A percentile compares a stretch with the other conserved stretches of the same genome.
Evolutionary conservation across 148 eudicot species (phyloP).

Genomic region (Beta vulgaris): DNA sequence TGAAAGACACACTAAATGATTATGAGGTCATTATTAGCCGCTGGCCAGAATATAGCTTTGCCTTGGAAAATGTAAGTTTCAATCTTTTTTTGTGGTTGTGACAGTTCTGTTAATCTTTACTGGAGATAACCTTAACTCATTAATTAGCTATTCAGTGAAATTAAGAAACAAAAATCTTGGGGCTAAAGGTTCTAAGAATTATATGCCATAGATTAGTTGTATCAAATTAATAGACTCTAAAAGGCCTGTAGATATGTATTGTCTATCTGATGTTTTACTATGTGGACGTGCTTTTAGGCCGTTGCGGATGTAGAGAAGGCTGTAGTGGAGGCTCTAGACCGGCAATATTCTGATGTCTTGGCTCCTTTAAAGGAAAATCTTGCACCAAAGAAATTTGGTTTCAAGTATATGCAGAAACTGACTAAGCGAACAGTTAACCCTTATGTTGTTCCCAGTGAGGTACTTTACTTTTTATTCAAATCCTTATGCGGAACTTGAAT

Average conservation of each 20-base stretch:
- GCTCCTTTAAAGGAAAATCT: conserved; percentile 68
- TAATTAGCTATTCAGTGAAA: background rate
- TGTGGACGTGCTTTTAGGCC: conserved; percentile 39
- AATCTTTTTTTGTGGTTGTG: background rate
- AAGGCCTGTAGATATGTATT: background rate
- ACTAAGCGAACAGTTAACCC: conserved; percentile 49
- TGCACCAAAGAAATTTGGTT: conserved; percentile 66
- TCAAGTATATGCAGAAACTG: conserved; percentile 73
- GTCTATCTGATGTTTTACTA: background rate
- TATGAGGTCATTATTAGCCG: conserved; percentile 86
- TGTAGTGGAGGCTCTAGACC: conserved; percentile 70
- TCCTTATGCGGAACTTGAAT: background rate
- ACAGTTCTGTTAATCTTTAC: background rate
- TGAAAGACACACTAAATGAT: conserved; percentile 66
- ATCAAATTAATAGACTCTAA: no score
- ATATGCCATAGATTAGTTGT: background rate
- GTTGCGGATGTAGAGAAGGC: conserved; percentile 79
- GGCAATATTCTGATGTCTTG: conserved; percentile 78
- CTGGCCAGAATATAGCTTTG: conserved; percentile 91
- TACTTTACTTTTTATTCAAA: conserved; percentile 12
- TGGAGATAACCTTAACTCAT: background rate
- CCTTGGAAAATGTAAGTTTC: conserved; percentile 68
- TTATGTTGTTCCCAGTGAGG: conserved; percentile 78
- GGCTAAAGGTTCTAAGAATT: background rate
- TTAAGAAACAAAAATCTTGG: background rate